Evolutionary conservation across 139 green algal species (phyloP).

Genomic region (Chlorella sp.): DNA sequence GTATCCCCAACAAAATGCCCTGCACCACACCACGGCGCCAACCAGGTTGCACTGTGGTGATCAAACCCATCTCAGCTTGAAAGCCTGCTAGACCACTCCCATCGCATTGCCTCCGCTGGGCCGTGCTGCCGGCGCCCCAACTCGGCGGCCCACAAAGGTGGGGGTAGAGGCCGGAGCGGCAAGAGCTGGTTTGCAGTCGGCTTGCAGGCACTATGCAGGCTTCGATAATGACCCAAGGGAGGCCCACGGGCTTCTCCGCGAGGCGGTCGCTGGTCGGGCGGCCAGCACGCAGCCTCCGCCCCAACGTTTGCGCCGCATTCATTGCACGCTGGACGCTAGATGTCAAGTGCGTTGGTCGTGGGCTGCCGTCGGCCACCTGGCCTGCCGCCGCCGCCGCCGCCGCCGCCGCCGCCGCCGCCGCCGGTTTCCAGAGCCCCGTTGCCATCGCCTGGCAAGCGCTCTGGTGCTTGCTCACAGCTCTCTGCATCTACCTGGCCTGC

Average conservation of each 20-base stretch:
- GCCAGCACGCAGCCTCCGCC: too few relatives aligned
- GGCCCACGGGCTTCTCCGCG: too few relatives aligned
- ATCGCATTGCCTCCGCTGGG: neutral
- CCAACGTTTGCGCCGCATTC: neutral
- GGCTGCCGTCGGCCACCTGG: neutral
- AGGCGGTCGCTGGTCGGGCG: too few relatives aligned
- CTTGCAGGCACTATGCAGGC: too few relatives aligned
- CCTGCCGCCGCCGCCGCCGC: neutral
- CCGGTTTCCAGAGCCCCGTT: neutral
- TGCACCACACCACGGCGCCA: too few relatives aligned
- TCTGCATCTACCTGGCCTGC: neutral
- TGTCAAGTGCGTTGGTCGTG: neutral
- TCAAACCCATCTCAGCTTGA: neutral
- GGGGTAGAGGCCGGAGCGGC: too few relatives aligned
- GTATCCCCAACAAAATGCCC: too few relatives aligned
- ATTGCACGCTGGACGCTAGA: conserved; percentile 26
- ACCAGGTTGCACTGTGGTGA: too few relatives aligned
- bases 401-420: neutral
- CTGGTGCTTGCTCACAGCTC: neutral
- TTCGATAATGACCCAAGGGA: too few relatives aligned
- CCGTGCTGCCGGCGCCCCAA: neutral
- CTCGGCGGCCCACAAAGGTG: neutral
- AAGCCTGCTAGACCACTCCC: neutral
- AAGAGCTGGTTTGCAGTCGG: too few relatives aligned
- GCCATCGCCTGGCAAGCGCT: neutral